A percentile compares a stretch with the other conserved stretches of the same genome.
These are phyloP conservation scores for Wallacemonas collosoma DNA, from an alignment of 208 protist species.

Conservation along the genomic window DNA sequence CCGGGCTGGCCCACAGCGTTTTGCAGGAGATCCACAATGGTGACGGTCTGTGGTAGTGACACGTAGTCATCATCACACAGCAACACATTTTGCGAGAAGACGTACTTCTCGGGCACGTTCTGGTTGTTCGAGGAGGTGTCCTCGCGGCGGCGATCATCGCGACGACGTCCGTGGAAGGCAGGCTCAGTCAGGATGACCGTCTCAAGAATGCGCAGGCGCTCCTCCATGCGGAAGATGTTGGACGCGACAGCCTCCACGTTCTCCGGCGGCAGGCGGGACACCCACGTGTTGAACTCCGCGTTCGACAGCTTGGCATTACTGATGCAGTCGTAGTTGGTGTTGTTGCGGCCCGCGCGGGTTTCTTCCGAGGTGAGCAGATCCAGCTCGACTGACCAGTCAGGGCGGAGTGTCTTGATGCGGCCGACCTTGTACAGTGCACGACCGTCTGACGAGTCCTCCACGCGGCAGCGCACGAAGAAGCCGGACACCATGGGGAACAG, in stretches of 20 bases:
- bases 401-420: constrained; percentile 85
- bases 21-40: constrained; percentile 85
- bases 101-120: constrained; percentile 72
- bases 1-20: constrained; percentile 82
- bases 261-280: constrained; percentile 65
- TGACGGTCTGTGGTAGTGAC: constrained; percentile 82
- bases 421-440: constrained; percentile 90
- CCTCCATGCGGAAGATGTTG: constrained; percentile 78
- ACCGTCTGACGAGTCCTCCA: constrained; percentile 88
- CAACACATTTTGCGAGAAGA: constrained; percentile 90
- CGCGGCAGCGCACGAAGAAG: constrained; percentile 91
- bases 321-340: constrained; percentile 94
- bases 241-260: constrained; percentile 50
- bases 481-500: constrained; percentile 83
- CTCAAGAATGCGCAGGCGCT: constrained; percentile 82
- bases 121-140: constrained; percentile 33
- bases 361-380: constrained; percentile 87
- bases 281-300: constrained; percentile 77
- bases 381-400: constrained; percentile 91
- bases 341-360: constrained; percentile 74
- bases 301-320: constrained; percentile 85
- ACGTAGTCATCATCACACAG: constrained; percentile 85
- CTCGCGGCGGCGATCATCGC: constrained; percentile 63
- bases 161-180: constrained; percentile 72
- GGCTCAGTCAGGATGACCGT: constrained; percentile 77